phyloP scores from a whole-genome alignment of 2,329 filamentous ascomycete genomes.

The Claviceps monticola region DNA sequence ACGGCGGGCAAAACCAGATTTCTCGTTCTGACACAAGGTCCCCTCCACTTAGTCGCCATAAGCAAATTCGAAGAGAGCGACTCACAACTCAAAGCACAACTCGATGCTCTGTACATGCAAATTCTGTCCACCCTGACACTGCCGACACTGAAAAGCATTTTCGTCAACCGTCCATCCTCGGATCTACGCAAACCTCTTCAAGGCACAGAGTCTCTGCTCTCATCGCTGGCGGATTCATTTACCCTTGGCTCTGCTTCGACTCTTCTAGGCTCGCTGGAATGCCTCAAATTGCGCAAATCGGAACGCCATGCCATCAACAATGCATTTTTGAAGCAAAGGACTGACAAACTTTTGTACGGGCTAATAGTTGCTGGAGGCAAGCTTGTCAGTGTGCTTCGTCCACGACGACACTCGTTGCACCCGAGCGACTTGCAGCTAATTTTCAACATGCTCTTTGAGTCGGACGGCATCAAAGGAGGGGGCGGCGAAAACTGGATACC shows the following conservation, averaged over 20 bases:
- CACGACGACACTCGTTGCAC: conserved; percentile 88
- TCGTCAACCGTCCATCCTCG: conserved; percentile 81
- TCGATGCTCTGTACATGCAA: conserved; percentile 95
- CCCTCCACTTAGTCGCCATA: conserved; percentile 85
- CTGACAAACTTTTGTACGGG: conserved; percentile 74
- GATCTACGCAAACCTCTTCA: conserved; percentile 81
- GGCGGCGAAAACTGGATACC: conserved; percentile 96
- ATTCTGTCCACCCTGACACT: conserved; percentile 90
- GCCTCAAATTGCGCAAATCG: conserved; percentile 78
- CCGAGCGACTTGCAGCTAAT: conserved; percentile 91
- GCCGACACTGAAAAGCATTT: conserved; percentile 73
- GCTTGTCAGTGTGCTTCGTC: conserved; percentile 87
- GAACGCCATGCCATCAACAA: conserved; percentile 80
- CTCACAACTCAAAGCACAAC: conserved; percentile 68
- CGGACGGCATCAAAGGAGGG: conserved; percentile 77
- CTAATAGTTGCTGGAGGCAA: conserved; percentile 84
- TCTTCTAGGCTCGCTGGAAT: conserved; percentile 80
- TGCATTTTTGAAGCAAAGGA: conserved; percentile 64
- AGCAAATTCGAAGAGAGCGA: conserved; percentile 89
- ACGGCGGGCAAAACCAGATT: conserved; percentile 79
- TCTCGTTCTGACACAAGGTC: conserved; percentile 70
- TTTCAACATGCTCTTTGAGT: conserved; percentile 99
- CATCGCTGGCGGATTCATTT: conserved; percentile 86
- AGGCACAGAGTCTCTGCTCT: conserved; percentile 81
- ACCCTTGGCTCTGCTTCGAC: conserved; percentile 83